Percentiles rank a stretch among this genome's conserved stretches.
These are phyloP conservation scores for Saccharomyces hybrid DNA, from an alignment of 1,139 yeast genomes.

Conservation along the genomic window DNA sequence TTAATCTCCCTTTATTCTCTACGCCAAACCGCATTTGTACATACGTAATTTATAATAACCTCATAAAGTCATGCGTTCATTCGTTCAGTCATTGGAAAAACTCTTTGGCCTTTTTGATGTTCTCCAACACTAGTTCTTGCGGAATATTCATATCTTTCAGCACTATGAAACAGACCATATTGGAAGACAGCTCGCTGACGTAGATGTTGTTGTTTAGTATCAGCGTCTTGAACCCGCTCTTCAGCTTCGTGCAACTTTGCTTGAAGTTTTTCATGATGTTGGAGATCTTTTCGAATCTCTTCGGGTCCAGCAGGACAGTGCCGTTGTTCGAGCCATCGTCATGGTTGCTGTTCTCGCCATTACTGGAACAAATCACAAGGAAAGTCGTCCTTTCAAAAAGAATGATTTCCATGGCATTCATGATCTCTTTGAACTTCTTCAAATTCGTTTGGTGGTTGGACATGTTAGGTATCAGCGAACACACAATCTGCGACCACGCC, in stretches of 20 bases:
- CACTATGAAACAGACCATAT: slow-evolving; percentile 37
- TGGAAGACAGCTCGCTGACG: slow-evolving; percentile 38
- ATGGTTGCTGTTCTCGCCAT: slow-evolving; percentile 31
- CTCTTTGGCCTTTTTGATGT: slow-evolving; percentile 33
- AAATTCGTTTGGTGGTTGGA: slow-evolving; percentile 68
- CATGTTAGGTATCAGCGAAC: slow-evolving; percentile 91
- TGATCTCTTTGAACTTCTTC: slow-evolving; percentile 60
- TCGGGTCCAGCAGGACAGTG: slow-evolving; percentile 51
- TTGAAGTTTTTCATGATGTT: slow-evolving; percentile 91
- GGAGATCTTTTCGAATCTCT: slow-evolving; percentile 87
- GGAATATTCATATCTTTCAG: slow-evolving; percentile 28
- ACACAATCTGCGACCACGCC: slow-evolving; percentile 96
- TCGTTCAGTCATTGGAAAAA: slow-evolving; percentile 28
- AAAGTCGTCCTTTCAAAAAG: slow-evolving; percentile 91
- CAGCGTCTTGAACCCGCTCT: slow-evolving; percentile 66
- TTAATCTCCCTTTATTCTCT: not conserved
- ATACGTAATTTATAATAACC: not conserved
- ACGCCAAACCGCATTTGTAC: not conserved
- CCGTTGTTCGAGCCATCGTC: slow-evolving; percentile 7
- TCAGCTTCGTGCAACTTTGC: slow-evolving; percentile 81
- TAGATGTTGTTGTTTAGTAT: slow-evolving; percentile 61
- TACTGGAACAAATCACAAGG: slow-evolving; percentile 73
- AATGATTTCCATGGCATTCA: slow-evolving; percentile 86
- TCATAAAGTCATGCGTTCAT: not conserved
- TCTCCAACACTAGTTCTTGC: slow-evolving; percentile 33